Evolutionary conservation across 2,329 filamentous ascomycete species (phyloP).

Genomic region (Stemphylium lycopersici): DNA sequence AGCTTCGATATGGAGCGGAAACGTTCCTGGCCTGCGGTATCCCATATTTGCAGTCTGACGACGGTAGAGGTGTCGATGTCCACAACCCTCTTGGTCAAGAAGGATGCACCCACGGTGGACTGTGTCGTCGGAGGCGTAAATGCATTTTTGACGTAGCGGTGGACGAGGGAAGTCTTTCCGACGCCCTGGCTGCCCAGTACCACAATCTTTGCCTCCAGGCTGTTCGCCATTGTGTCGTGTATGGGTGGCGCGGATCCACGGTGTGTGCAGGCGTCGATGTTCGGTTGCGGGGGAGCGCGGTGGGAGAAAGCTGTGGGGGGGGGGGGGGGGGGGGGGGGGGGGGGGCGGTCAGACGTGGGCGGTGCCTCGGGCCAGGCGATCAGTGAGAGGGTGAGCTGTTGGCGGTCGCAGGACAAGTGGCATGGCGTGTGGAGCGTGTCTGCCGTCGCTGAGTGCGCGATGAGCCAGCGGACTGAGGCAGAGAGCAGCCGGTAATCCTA

Average conservation of each 20-base stretch:
- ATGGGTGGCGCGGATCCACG: background rate
- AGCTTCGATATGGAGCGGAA: constrained; percentile 93
- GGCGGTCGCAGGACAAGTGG: constrained; percentile 32
- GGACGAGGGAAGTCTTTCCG: constrained; percentile 79
- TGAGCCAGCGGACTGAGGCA: constrained; percentile 9
- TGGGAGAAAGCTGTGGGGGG: constrained; percentile 3
- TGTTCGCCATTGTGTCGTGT: constrained; percentile 47
- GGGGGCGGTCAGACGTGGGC: constrained; percentile 17
- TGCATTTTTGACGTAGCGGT: constrained; percentile 74
- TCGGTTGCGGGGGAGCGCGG: background rate
- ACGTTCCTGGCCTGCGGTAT: constrained; percentile 93
- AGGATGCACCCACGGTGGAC: constrained; percentile 59
- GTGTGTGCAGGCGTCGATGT: background rate
- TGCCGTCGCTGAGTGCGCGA: constrained; percentile 1
- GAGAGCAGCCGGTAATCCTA: constrained; percentile 1
- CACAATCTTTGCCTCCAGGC: constrained; percentile 81
- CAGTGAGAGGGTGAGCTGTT: constrained; percentile 22
- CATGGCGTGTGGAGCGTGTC: constrained; percentile 36
- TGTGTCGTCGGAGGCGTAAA: constrained; percentile 65
- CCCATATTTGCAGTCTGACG: constrained; percentile 94
- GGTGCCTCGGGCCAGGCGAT: constrained; percentile 16
- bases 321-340: constrained; percentile 4
- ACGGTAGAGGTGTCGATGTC: constrained; percentile 85
- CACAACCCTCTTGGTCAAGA: constrained; percentile 69
- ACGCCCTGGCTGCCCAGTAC: constrained; percentile 81